Conservation (phyloP, 1,284 basidiomycete genomes). For the Heterobasidion annosum region DNA sequence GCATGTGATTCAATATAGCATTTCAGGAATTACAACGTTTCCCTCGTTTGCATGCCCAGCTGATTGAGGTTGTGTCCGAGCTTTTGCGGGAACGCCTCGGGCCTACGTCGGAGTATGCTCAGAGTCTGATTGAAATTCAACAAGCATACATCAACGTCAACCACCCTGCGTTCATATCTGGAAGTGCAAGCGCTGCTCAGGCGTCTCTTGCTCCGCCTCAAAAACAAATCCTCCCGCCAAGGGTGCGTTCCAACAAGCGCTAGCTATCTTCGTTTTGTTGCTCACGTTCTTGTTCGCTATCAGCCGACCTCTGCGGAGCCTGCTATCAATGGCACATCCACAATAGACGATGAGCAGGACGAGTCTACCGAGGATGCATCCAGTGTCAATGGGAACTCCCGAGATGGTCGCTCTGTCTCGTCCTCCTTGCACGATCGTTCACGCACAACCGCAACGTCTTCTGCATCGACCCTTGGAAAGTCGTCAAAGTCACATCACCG, state of each 20-base stretch:
- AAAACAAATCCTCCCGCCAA: conserved; percentile 31
- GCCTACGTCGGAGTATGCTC: conserved; percentile 94
- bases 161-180: conserved; percentile 82
- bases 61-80: conserved; percentile 97
- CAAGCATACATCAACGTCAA: conserved; percentile 99
- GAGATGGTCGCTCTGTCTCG: conserved; percentile 69
- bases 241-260: conserved; percentile 34
- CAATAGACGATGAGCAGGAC: conserved; percentile 49
- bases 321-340: conserved; percentile 33
- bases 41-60: conserved; percentile 86
- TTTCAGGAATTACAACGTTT: conserved; percentile 92
- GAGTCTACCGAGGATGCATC: conserved; percentile 40
- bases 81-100: conserved; percentile 91
- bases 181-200: conserved; percentile 50
- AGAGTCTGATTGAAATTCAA: conserved; percentile 94
- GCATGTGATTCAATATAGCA: background rate
- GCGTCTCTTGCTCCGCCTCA: conserved; percentile 32
- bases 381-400: conserved; percentile 40
- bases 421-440: conserved; percentile 62
- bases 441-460: conserved; percentile 14
- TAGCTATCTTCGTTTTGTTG: conserved; percentile 10
- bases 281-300: conserved; percentile 5
- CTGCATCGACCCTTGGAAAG: conserved; percentile 22
- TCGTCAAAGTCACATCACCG: conserved; percentile 25
- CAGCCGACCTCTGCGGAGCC: conserved; percentile 53